These are phyloP conservation scores for Chalciporus chontae DNA, from an alignment of 768 basidiomycete genomes.

Conservation along the genomic window DNA sequence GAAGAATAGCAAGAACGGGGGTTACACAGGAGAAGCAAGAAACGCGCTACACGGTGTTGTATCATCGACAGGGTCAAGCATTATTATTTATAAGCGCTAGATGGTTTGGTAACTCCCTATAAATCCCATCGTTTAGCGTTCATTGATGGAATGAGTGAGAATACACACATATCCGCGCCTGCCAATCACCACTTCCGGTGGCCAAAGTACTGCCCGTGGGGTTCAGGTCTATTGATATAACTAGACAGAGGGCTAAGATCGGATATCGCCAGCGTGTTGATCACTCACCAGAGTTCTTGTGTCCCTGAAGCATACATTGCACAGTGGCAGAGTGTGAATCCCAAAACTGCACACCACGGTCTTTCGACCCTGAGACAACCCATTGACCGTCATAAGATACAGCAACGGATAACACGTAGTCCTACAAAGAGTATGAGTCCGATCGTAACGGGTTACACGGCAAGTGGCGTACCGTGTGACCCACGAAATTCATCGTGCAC, in stretches of 20 bases:
- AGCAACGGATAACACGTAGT: slow-evolving; percentile 70
- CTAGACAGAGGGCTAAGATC: slow-evolving; percentile 30
- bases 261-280: neutral
- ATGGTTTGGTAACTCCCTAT: slow-evolving; percentile 32
- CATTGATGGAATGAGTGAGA: neutral
- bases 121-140: neutral
- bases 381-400: slow-evolving; percentile 91
- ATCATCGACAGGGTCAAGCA: slow-evolving; percentile 10
- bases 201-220: slow-evolving; percentile 59
- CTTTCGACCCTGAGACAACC: slow-evolving; percentile 95
- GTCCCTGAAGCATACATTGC: slow-evolving; percentile 88
- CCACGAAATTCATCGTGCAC: slow-evolving; percentile 83
- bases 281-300: slow-evolving; percentile 60
- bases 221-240: slow-evolving; percentile 71
- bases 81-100: slow-evolving; percentile 6
- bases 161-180: slow-evolving; percentile 62
- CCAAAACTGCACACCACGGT: slow-evolving; percentile 95
- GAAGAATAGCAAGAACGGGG: neutral
- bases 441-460: neutral
- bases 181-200: slow-evolving; percentile 69
- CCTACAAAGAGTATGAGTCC: slow-evolving; percentile 33
- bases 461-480: slow-evolving; percentile 68
- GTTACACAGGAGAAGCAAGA: slow-evolving; percentile 27
- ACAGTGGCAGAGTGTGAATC: slow-evolving; percentile 74
- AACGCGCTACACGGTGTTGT: slow-evolving; percentile 24